Conservation (phyloP, 2,329 filamentous ascomycete genomes). For the Trichothecium sympodiale region DNA sequence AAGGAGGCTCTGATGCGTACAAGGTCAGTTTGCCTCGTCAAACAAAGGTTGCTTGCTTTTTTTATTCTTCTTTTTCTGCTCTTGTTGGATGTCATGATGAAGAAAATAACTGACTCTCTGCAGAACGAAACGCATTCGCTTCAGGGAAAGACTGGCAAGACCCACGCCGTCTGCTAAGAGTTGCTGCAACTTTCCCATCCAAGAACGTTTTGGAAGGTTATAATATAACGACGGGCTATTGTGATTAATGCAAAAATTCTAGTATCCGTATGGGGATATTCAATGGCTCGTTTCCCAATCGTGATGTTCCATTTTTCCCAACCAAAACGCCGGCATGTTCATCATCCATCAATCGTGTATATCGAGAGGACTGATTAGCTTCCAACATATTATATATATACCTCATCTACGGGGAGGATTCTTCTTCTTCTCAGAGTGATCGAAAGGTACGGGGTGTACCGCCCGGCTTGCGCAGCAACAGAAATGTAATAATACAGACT, state of each 20-base stretch:
- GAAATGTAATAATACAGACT: no score
- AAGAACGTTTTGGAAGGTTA: no score
- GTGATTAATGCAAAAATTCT: neutral
- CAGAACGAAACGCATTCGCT: slow-evolving; percentile 74
- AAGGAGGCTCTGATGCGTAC: slow-evolving; percentile 33
- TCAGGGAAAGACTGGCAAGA: slow-evolving; percentile 85
- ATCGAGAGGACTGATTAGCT: no score
- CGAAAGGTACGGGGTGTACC: no score
- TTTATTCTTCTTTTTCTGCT: neutral
- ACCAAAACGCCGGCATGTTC: neutral
- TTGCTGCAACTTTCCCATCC: no score
- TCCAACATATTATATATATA: no score
- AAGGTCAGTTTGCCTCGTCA: slow-evolving; percentile 21
- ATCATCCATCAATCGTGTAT: no score
- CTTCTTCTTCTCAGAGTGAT: no score
- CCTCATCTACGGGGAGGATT: no score
- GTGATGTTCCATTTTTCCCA: neutral
- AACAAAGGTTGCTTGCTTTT: neutral
- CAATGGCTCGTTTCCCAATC: neutral
- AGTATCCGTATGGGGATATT: slow-evolving; percentile 6
- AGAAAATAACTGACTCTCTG: slow-evolving; percentile 4
- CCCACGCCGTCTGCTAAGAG: slow-evolving; percentile 68
- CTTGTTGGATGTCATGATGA: no score
- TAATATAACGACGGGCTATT: no score
- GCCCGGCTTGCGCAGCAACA: no score